Conservation (phyloP, 495 filamentous ascomycete species). For the Aspergillus baeticus region DNA sequence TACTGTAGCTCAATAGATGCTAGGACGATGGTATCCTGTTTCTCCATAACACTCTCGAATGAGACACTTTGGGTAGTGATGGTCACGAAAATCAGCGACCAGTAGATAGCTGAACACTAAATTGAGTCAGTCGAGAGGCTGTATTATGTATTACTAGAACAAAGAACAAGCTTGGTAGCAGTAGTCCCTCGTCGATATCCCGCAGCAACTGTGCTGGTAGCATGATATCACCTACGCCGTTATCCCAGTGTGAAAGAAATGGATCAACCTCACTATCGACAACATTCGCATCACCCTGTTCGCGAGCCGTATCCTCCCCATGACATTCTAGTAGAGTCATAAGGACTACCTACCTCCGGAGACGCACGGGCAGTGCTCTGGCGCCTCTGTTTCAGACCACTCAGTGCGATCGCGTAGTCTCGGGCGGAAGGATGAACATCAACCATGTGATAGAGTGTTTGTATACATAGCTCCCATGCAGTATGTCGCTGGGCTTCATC, state of each 20-base stretch:
- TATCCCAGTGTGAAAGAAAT: slow-evolving; percentile 13
- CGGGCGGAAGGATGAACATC: background rate
- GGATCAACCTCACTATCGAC: background rate
- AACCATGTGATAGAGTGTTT: background rate
- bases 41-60: no score
- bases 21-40: no score
- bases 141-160: no score
- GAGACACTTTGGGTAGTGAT: no score
- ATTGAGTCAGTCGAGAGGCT: no score
- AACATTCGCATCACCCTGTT: background rate
- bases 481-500: background rate
- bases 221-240: slow-evolving; percentile 17
- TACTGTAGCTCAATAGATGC: no score
- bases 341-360: no score
- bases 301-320: no score
- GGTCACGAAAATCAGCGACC: no score
- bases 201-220: slow-evolving; percentile 17
- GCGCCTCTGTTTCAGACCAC: background rate
- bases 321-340: no score
- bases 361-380: background rate
- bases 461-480: background rate
- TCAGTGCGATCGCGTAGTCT: background rate
- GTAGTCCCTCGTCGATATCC: slow-evolving; percentile 14
- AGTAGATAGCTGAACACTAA: no score
- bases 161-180: slow-evolving; percentile 14